These are phyloP conservation scores for Fusarium compactum DNA, from an alignment of 2,329 filamentous ascomycete species.

Conservation along the genomic window DNA sequence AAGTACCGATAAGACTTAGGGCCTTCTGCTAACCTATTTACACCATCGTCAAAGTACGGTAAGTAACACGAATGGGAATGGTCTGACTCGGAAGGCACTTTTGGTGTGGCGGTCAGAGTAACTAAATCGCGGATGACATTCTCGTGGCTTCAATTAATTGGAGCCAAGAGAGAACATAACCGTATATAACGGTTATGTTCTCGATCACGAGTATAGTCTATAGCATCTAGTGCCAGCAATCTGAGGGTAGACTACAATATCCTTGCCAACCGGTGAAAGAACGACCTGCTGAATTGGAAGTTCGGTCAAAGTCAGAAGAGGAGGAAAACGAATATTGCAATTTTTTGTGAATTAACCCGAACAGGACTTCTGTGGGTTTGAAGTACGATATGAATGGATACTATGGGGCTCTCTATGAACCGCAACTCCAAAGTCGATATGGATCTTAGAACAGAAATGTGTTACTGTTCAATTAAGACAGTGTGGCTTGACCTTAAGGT, in stretches of 20 bases:
- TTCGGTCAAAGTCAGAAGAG: neutral
- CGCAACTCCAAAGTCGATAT: neutral
- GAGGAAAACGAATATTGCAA: neutral
- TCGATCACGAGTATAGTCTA: neutral
- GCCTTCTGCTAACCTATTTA: neutral
- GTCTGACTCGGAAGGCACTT: conserved; percentile 1
- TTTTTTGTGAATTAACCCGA: neutral
- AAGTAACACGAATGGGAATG: conserved; percentile 1
- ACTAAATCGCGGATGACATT: neutral
- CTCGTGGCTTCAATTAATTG: neutral
- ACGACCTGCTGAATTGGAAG: neutral
- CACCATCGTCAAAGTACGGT: conserved; percentile 8
- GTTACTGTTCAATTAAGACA: neutral
- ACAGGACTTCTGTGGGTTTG: neutral
- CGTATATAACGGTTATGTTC: neutral
- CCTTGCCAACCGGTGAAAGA: neutral
- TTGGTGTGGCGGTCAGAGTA: conserved; percentile 4
- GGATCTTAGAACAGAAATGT: neutral
- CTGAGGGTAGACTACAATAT: neutral
- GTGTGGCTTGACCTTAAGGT: neutral
- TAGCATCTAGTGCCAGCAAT: neutral
- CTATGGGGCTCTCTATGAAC: neutral
- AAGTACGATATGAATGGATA: neutral
- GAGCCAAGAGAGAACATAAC: neutral
- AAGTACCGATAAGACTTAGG: neutral